A percentile compares a stretch with the other conserved stretches of the same genome.
These are phyloP conservation scores for Geotrichum restrictum DNA, from an alignment of 1,139 yeast genomes.

Conservation along the genomic window DNA sequence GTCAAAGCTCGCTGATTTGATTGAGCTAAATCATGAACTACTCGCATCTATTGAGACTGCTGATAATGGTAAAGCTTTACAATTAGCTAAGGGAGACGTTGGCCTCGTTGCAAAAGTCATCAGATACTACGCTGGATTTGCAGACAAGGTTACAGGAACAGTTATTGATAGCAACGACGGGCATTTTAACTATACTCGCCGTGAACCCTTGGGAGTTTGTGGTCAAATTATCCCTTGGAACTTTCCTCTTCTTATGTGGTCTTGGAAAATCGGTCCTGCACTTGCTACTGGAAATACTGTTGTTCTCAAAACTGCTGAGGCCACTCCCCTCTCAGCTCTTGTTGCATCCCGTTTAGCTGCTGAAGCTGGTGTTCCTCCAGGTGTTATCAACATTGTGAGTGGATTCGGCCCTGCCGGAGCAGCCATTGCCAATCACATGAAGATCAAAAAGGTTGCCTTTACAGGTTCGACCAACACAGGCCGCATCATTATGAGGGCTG, in stretches of 20 bases:
- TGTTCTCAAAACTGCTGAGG: constrained; percentile 75
- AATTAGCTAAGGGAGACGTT: constrained; percentile 45
- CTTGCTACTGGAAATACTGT: constrained; percentile 76
- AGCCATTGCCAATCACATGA: constrained; percentile 64
- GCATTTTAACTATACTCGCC: constrained; percentile 71
- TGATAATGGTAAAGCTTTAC: constrained; percentile 61
- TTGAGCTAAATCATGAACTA: constrained; percentile 48
- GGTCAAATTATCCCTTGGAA: constrained; percentile 86
- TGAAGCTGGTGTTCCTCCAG: constrained; percentile 75
- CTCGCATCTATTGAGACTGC: constrained; percentile 58
- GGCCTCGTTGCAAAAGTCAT: constrained; percentile 54
- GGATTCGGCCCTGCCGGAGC: constrained; percentile 77
- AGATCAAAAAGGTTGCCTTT: constrained; percentile 71
- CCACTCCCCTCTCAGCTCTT: constrained; percentile 75
- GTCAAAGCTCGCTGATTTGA: constrained; percentile 49
- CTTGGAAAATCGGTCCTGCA: constrained; percentile 84
- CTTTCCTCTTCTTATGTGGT: constrained; percentile 75
- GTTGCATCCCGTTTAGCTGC: constrained; percentile 56
- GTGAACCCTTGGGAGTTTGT: constrained; percentile 79
- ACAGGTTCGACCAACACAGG: constrained; percentile 83
- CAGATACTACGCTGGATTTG: constrained; percentile 80
- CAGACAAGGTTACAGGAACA: constrained; percentile 74
- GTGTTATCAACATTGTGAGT: constrained; percentile 69
- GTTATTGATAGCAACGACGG: constrained; percentile 61
- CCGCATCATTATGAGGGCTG: constrained; percentile 64